Evolutionary conservation across 768 basidiomycete species (phyloP).

Genomic region (Suillus lakei): DNA sequence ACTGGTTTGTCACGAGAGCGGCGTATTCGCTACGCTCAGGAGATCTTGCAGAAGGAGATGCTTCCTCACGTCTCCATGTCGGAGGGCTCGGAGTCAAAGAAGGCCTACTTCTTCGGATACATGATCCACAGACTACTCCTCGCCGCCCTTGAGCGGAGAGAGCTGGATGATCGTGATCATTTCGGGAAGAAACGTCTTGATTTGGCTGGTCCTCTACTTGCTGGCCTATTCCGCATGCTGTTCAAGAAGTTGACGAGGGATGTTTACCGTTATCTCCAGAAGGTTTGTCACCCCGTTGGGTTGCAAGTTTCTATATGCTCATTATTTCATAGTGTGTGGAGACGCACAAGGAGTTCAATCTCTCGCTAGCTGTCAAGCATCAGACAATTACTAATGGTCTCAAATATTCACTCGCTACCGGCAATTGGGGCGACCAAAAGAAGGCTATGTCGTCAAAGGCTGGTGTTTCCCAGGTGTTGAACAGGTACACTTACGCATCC

Average conservation of each 20-base stretch:
- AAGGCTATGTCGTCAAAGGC: slow-evolving; percentile 98
- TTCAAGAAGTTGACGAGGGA: slow-evolving; percentile 97
- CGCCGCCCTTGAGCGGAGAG: slow-evolving; percentile 91
- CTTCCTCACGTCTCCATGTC: slow-evolving; percentile 95
- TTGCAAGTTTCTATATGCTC: slow-evolving; percentile 2
- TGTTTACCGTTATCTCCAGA: slow-evolving; percentile 95
- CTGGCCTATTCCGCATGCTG: slow-evolving; percentile 97
- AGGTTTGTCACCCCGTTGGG: slow-evolving; percentile 54
- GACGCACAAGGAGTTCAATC: slow-evolving; percentile 92
- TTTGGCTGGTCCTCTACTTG: slow-evolving; percentile 91
- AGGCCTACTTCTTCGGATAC: slow-evolving; percentile 99
- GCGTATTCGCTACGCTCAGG: slow-evolving; percentile 94
- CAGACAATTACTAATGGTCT: slow-evolving; percentile 98
- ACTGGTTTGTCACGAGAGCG: slow-evolving; percentile 90
- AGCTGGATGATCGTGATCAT: slow-evolving; percentile 98
- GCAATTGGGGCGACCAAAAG: slow-evolving; percentile 99
- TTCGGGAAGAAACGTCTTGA: slow-evolving; percentile 98
- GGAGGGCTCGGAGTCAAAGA: slow-evolving; percentile 96
- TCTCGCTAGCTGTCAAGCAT: slow-evolving; percentile 90
- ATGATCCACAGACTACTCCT: slow-evolving; percentile 97
- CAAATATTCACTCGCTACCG: slow-evolving; percentile 96
- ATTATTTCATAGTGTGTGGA: slow-evolving; percentile 80
- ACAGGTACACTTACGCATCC: slow-evolving; percentile 98
- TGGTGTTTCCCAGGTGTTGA: slow-evolving; percentile 98
- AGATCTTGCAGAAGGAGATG: slow-evolving; percentile 99